Percentiles rank a stretch among this genome's conserved stretches.
Evolutionary conservation across 2,329 filamentous ascomycete genomes (phyloP).

Genomic region (Colletotrichum caudatum): DNA sequence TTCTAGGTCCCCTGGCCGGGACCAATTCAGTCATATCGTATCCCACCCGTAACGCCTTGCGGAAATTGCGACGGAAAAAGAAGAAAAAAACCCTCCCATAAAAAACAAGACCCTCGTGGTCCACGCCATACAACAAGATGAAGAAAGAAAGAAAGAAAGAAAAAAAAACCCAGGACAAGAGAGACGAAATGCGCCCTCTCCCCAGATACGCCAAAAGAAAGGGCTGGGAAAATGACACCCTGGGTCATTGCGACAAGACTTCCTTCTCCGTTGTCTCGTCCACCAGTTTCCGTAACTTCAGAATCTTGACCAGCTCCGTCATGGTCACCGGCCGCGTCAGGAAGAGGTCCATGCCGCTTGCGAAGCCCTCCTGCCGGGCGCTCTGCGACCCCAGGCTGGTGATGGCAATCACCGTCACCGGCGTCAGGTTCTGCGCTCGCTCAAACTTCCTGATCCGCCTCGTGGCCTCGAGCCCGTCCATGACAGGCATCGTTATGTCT

Average conservation of each 20-base stretch:
- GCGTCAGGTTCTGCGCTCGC: slow-evolving; percentile 51
- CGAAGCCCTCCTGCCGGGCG: slow-evolving; percentile 59
- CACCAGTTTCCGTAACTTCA: slow-evolving; percentile 33
- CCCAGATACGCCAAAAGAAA: neutral
- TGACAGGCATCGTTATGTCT: slow-evolving; percentile 62
- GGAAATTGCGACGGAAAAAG: neutral
- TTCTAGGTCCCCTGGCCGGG: slow-evolving; percentile 29
- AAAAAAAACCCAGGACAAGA: neutral
- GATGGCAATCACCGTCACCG: slow-evolving; percentile 58
- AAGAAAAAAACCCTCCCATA: neutral
- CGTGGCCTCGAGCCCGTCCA: slow-evolving; percentile 57
- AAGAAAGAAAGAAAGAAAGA: neutral
- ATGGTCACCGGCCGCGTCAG: slow-evolving; percentile 59
- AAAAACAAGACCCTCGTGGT: neutral
- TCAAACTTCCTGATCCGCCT: slow-evolving; percentile 57
- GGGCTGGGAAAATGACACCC: neutral
- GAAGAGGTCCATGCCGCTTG: slow-evolving; percentile 59
- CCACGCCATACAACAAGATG: neutral
- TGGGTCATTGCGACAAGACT: slow-evolving; percentile 7
- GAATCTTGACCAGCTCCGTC: slow-evolving; percentile 47
- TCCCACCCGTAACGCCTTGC: slow-evolving; percentile 34
- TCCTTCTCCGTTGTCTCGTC: slow-evolving; percentile 29
- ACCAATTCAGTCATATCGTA: slow-evolving; percentile 9
- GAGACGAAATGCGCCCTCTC: too few species aligned
- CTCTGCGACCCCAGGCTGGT: slow-evolving; percentile 57